These are phyloP conservation scores for Citrus sinensis DNA, from an alignment of 345 rosid species.

Conservation along the genomic window DVS_A1.0 CM039162.1:25046501-25047000, in stretches of 20 bases:
- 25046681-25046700: too few relatives aligned
- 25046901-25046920: not conserved
- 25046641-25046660: not conserved
- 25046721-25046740: slow-evolving; percentile 14
- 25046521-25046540: not conserved
- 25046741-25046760: not conserved
- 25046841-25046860: slow-evolving; percentile 11
- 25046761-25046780: too few relatives aligned
- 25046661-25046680: too few relatives aligned
- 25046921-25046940: not conserved
- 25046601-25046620: not conserved
- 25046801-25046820: not conserved
- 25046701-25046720: slow-evolving; percentile 9
- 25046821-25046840: slow-evolving; percentile 5
- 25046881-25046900: not conserved
- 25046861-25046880: not conserved
- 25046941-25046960: not conserved
- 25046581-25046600: not conserved
- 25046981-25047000: too few relatives aligned
- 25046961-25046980: too few relatives aligned
- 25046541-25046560: not conserved
- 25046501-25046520: not conserved
- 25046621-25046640: not conserved
- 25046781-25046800: not conserved
- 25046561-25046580: not conserved